Conservation (phyloP, 371 early-diverging fungal genomes). For the Circinella minor region DNA sequence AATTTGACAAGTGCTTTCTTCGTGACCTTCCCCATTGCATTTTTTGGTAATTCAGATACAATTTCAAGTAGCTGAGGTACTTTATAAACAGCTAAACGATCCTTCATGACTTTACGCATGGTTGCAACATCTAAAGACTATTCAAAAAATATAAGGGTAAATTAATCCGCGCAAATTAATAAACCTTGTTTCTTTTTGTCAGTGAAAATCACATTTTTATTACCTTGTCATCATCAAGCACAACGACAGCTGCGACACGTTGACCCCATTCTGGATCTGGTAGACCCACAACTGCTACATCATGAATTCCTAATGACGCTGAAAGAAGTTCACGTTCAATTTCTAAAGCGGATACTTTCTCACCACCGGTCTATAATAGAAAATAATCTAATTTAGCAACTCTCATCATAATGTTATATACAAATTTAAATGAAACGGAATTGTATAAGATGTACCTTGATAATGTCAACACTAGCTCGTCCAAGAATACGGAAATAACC, state of each 20-base stretch:
- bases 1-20: slow-evolving; percentile 71
- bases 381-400: not conserved
- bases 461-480: slow-evolving; percentile 81
- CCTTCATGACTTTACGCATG: slow-evolving; percentile 58
- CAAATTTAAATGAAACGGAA: not conserved
- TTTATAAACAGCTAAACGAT: slow-evolving; percentile 76
- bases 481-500: slow-evolving; percentile 78
- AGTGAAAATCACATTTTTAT: not conserved
- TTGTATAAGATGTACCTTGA: slow-evolving; percentile 58
- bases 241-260: slow-evolving; percentile 70
- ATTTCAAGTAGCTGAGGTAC: slow-evolving; percentile 60
- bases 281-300: slow-evolving; percentile 80
- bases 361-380: slow-evolving; percentile 70
- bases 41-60: slow-evolving; percentile 73
- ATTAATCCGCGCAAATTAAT: no score
- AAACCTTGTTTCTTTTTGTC: not conserved
- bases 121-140: slow-evolving; percentile 43
- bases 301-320: slow-evolving; percentile 53
- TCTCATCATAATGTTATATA: not conserved
- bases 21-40: slow-evolving; percentile 90
- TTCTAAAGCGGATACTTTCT: slow-evolving; percentile 85
- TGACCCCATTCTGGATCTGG: slow-evolving; percentile 83
- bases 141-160: not conserved
- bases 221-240: slow-evolving; percentile 35
- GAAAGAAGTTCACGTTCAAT: slow-evolving; percentile 82